Percentiles rank a stretch among this genome's conserved stretches.
phyloP scores from a whole-genome alignment of 768 basidiomycete genomes.

The Boletus tomentosulus region DNA sequence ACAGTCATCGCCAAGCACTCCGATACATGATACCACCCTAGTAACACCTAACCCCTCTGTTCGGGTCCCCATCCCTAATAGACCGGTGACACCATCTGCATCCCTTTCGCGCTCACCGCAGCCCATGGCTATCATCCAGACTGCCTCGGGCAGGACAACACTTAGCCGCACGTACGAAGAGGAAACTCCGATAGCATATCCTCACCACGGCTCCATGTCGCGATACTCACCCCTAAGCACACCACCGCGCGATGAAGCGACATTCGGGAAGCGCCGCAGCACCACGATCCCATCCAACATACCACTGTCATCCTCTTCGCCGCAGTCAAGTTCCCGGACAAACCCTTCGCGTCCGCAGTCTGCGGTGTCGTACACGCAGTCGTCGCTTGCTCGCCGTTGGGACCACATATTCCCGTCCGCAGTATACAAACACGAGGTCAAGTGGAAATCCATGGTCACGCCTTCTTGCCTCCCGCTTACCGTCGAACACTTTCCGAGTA shows the following conservation, averaged over 20 bases:
- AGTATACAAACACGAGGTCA: slow-evolving; percentile 77
- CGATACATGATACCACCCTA: slow-evolving; percentile 37
- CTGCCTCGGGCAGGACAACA: slow-evolving; percentile 40
- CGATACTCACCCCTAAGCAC: slow-evolving; percentile 64
- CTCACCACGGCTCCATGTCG: slow-evolving; percentile 45
- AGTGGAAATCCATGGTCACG: slow-evolving; percentile 85
- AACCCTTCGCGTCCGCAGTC: slow-evolving; percentile 68
- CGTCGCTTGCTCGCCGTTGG: slow-evolving; percentile 84
- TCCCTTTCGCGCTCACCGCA: slow-evolving; percentile 37
- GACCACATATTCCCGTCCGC: slow-evolving; percentile 78
- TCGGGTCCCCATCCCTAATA: slow-evolving; percentile 31
- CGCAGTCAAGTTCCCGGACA: slow-evolving; percentile 35
- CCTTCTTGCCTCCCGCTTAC: slow-evolving; percentile 89
- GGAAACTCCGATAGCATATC: slow-evolving; percentile 38
- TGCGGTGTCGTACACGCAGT: slow-evolving; percentile 56
- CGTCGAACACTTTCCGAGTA: slow-evolving; percentile 80
- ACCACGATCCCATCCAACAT: slow-evolving; percentile 35
- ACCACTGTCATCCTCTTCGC: slow-evolving; percentile 47
- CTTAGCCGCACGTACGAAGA: slow-evolving; percentile 57
- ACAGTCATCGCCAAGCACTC: slow-evolving; percentile 42
- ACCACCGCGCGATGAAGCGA: slow-evolving; percentile 65
- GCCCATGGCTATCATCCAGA: slow-evolving; percentile 38
- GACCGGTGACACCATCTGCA: slow-evolving; percentile 28
- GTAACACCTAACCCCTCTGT: slow-evolving; percentile 22
- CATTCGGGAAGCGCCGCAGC: slow-evolving; percentile 51